These are phyloP conservation scores for Mycena vulgaris DNA, from an alignment of 768 basidiomycete species.

Conservation along the genomic window DNA sequence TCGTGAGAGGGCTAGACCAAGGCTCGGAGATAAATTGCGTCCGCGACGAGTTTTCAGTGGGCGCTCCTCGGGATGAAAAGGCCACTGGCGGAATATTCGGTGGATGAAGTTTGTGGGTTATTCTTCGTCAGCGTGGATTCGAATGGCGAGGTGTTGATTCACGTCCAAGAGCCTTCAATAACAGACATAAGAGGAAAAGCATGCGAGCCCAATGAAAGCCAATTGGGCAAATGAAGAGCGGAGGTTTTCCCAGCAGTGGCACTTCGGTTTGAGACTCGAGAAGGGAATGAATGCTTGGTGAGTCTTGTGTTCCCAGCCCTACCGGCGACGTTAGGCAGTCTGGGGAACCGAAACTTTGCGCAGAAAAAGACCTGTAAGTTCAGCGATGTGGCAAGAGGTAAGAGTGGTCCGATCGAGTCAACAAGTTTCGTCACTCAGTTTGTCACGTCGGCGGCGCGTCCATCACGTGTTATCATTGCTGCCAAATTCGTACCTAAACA, in stretches of 20 bases:
- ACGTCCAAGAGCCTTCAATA: too few relatives aligned
- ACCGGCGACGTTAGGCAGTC: too few relatives aligned
- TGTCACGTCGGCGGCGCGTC: background rate
- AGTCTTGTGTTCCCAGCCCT: too few relatives aligned
- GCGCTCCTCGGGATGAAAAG: background rate
- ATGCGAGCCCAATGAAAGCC: too few relatives aligned
- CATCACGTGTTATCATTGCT: background rate
- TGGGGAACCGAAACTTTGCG: background rate
- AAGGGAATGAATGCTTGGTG: too few relatives aligned
- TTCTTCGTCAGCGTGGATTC: background rate
- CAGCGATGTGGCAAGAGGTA: background rate
- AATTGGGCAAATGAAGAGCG: too few relatives aligned
- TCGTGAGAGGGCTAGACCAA: slow-evolving; percentile 18
- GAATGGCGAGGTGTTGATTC: too few relatives aligned
- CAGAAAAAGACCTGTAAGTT: background rate
- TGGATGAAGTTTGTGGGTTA: background rate
- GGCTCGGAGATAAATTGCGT: background rate
- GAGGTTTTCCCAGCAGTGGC: too few relatives aligned
- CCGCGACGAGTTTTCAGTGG: background rate
- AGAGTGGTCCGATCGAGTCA: background rate
- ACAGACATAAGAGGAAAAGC: too few relatives aligned
- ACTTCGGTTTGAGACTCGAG: too few relatives aligned
- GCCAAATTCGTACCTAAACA: background rate
- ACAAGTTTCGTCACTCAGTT: background rate
- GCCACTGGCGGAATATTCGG: background rate